phyloP scores from a whole-genome alignment of 768 basidiomycete species.

The Termitomyces sp. region DNA sequence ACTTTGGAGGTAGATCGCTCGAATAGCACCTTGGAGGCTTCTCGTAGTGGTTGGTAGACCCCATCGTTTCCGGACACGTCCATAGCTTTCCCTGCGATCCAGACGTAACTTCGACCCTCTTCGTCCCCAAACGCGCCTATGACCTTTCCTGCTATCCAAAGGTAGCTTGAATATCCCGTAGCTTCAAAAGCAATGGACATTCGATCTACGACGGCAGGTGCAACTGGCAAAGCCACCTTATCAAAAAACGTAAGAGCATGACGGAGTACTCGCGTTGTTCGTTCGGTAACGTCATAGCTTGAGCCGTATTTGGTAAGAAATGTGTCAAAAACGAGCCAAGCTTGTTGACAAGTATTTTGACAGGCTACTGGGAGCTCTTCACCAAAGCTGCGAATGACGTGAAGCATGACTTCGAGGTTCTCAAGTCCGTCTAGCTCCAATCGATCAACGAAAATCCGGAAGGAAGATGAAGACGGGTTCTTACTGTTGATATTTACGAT shows the following conservation, averaged over 20 bases:
- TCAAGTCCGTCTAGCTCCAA: constrained; percentile 68
- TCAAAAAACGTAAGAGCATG: constrained; percentile 83
- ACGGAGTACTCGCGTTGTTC: constrained; percentile 78
- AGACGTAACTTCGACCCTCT: constrained; percentile 62
- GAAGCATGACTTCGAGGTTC: constrained; percentile 89
- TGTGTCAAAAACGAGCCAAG: constrained; percentile 78
- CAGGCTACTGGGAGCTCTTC: constrained; percentile 80
- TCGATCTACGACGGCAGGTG: constrained; percentile 64
- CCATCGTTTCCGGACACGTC: constrained; percentile 67
- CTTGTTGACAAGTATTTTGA: constrained; percentile 68
- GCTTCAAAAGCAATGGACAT: constrained; percentile 77
- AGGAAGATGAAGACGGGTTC: constrained; percentile 20
- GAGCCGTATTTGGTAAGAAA: constrained; percentile 78
- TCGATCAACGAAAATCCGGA: background rate
- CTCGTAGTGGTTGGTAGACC: constrained; percentile 43
- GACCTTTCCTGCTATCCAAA: constrained; percentile 93
- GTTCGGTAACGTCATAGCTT: constrained; percentile 74
- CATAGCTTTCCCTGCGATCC: constrained; percentile 87
- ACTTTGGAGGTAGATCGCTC: constrained; percentile 74
- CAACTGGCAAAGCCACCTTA: constrained; percentile 54
- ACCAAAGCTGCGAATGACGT: constrained; percentile 75
- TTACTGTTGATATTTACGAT: constrained; percentile 62
- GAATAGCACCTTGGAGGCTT: constrained; percentile 57
- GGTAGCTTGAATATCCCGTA: constrained; percentile 78
- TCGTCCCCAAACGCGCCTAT: constrained; percentile 73